Evolutionary conservation across 768 basidiomycete genomes (phyloP).

Genomic region (Collybiopsis confluens): DNA sequence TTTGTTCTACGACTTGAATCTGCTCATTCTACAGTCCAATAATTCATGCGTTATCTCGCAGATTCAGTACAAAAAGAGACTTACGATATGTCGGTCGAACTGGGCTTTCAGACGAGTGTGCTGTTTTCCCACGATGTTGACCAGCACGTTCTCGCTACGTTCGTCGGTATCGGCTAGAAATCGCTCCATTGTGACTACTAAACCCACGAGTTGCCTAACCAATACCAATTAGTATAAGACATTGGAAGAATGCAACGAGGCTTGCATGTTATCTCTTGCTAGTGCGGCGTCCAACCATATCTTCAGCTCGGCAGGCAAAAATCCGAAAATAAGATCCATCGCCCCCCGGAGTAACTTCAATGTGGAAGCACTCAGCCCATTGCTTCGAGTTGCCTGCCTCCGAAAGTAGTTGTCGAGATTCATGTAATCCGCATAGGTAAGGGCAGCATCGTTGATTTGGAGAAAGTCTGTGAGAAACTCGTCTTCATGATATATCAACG

Average conservation of each 20-base stretch:
- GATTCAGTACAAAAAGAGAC: constrained; percentile 15
- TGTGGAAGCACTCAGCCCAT: constrained; percentile 63
- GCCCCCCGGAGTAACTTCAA: constrained; percentile 80
- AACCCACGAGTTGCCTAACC: constrained; percentile 78
- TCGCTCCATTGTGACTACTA: constrained; percentile 74
- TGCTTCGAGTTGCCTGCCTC: constrained; percentile 77
- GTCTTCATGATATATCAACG: constrained; percentile 76
- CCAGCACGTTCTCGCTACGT: constrained; percentile 72
- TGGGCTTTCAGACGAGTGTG: constrained; percentile 70
- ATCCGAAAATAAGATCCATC: constrained; percentile 95
- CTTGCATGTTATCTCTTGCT: constrained; percentile 71
- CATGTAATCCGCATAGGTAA: constrained; percentile 96
- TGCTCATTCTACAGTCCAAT: constrained; percentile 63
- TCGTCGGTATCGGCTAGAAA: constrained; percentile 77
- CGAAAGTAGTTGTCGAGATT: constrained; percentile 91
- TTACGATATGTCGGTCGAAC: constrained; percentile 73
- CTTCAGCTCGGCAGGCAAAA: constrained; percentile 79
- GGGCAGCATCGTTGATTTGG: constrained; percentile 81
- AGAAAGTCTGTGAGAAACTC: constrained; percentile 90
- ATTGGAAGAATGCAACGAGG: neutral
- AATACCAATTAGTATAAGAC: constrained; percentile 2
- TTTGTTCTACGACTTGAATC: constrained; percentile 83
- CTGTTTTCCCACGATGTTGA: constrained; percentile 78
- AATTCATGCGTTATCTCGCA: neutral
- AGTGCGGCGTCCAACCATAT: constrained; percentile 80